Evolutionary conservation across 2,329 filamentous ascomycete species (phyloP), one percentile per base, ranked within the genome.

Genomic region (Aspergillus pseudoterreus): DNA sequence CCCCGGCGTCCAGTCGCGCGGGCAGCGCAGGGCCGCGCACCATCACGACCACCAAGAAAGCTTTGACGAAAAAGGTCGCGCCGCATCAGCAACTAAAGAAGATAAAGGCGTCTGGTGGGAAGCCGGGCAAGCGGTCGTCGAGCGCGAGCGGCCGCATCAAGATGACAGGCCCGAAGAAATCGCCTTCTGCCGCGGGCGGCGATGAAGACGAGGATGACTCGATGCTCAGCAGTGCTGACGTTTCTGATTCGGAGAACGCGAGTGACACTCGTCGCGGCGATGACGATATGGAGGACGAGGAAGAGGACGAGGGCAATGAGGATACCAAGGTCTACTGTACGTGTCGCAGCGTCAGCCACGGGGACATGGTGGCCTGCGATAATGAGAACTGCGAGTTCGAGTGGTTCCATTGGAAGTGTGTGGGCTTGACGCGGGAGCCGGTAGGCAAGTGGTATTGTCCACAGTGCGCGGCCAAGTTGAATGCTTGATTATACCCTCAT

Each of bases 321-420:
- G 79, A 83, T 63, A 81, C 83, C 55, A 81, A 81, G 54, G 79
- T 82, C 38, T 86, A 86, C 63, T 86, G 83, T 68, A 84, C 83
- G 57, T 86, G 83, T 63, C 82, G 82, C 45, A 80, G 81, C 56
- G 82, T 85, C 35, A 82, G 78, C 56, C 85, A 84, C 62, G 83
- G 83, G 15, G 81, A 84, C 62, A 86, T 86, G 83, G 80, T 86
- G 38, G 83, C 82, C 11, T 86, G 83, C 62, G 83, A 86, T 65
- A 85, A 86, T 63, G 81, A 83, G 35, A 73, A 77, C 51, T 86
- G 83, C 69, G 77, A 79, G 11, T 79, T 81, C 56, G 82, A 86
- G 64, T 86, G 83, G 83, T 86, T 86, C 67, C 83, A 86, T 73
- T 77, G 84, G 66, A 80, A 78, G 38, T 86, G 83, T 60, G 82